Percentiles rank a stretch among this genome's conserved stretches.
Evolutionary conservation across 208 protist genomes (phyloP).

Genomic region (Trypanosoma mega): DNA sequence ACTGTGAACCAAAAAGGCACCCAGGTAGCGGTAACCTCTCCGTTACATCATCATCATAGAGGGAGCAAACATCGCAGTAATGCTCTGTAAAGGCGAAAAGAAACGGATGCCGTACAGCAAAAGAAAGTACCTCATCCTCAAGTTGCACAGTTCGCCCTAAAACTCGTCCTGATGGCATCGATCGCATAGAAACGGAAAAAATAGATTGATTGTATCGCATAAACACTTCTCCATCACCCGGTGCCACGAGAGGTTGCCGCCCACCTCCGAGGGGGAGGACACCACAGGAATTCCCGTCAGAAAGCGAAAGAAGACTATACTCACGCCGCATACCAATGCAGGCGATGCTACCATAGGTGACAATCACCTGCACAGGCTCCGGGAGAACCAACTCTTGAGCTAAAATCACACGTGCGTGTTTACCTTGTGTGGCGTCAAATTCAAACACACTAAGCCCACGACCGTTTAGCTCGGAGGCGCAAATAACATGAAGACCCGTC

Average conservation of each 20-base stretch:
- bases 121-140: slow-evolving; percentile 23
- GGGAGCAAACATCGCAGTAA: slow-evolving; percentile 66
- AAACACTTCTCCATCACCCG: slow-evolving; percentile 42
- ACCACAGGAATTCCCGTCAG: slow-evolving; percentile 49
- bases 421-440: slow-evolving; percentile 27
- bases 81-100: slow-evolving; percentile 64
- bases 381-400: slow-evolving; percentile 47
- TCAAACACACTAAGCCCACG: slow-evolving; percentile 38
- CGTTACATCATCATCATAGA: slow-evolving; percentile 44
- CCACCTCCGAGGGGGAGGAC: slow-evolving; percentile 43
- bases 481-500: slow-evolving; percentile 31
- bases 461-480: slow-evolving; percentile 30
- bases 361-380: slow-evolving; percentile 46
- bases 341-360: slow-evolving; percentile 41
- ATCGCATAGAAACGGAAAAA: slow-evolving; percentile 36
- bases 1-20: slow-evolving; percentile 41
- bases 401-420: slow-evolving; percentile 19
- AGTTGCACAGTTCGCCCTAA: slow-evolving; percentile 34
- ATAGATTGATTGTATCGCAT: slow-evolving; percentile 39
- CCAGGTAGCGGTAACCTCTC: slow-evolving; percentile 63
- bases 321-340: slow-evolving; percentile 70
- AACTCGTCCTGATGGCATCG: slow-evolving; percentile 24
- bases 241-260: slow-evolving; percentile 22
- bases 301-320: slow-evolving; percentile 58
- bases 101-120: slow-evolving; percentile 55